Base-by-base conservation (phyloP, 2,329 filamentous ascomycete species). In the Teratosphaeria viscida region DNA sequence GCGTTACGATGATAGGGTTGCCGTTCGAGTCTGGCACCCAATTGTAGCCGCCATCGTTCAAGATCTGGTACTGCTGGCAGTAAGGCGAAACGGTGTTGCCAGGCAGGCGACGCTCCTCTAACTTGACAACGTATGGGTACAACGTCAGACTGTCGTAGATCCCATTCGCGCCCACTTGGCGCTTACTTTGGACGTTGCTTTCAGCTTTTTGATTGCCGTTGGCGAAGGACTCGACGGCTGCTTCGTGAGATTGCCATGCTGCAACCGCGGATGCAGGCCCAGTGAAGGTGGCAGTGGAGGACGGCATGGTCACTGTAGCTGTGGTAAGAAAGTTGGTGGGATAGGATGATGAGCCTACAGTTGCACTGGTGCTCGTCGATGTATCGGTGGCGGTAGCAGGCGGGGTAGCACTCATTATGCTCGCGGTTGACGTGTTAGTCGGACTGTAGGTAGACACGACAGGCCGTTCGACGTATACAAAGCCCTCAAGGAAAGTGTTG, bases 61-160 rank as follows among this genome's bases (percentile, higher is more conserved):
- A 73, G 12, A 88, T 76, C 62, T 81, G 76, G 78, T 86, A 86
- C 67, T 86, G 81, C 66, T 86, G 79, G 67, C 85, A 88, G 69
- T 86, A 87, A 1, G 85, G 81, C 56, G 76, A 66, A 8, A 75
- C 70, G 5, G 76, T 73, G 52, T 76, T 73, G 54, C 47, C 54
- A 14, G 7, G 76, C 72, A 81, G 68, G 27, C 85, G 80, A 57
- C 84, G 82, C 71, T 88, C 85, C 69, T 86, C 82, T 54, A 88
- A 78, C 71, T 88, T 88, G 66, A 87, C 77, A 29, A 82, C 77
- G 56, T 81, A 83, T 0, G 85, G 83, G 34, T 68, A 69, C 55
- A 67, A 56, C 4, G 52, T 7, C 35, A 63, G 37, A 12, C 29
- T n/a, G 7, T 55, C 39, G 26, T 58, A 56, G 37, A 59, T n/a